Base-by-base conservation (phyloP, 768 basidiomycete genomes). In the Podaxis sp. region DNA sequence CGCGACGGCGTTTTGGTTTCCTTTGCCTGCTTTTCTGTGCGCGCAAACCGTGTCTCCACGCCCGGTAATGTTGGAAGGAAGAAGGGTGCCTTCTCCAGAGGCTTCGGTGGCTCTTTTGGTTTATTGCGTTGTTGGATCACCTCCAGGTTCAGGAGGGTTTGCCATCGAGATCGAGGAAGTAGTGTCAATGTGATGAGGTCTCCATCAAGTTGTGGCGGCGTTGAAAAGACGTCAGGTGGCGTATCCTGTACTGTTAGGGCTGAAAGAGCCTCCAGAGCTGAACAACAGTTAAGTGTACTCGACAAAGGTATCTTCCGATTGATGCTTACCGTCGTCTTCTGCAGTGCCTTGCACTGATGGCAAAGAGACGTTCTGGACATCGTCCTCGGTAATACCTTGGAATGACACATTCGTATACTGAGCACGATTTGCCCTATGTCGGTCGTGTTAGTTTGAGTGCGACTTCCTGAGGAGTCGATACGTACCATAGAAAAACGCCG, bases 121-220 rank as follows among this genome's bases (percentile, higher is more conserved):
- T 95, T 97, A 72, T 98, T 98, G 57, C 97, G 88, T 82, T 91
- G 89, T 72, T 92, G 88, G 63, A 98, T 98, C 32, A 93, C 88
- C 65, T 98, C 97, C 16, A 99, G 79, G 69, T 97, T 97, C 60
- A 99, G 80, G n/a, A 99, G 76, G 0, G 97, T 95, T 73, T 97
- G 94, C 97, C 97, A 99, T 66, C 91, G 82, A 13, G 93, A 87
- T 40, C 95, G 87, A 14, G 97, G 97, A 42, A 98, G 80, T 23
- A 95, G 78, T 5, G 96, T 95, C 18, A 99, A 76, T 1, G 97
- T 98, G 54, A 98, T 83, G n/a, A 99, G 83, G 16, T 94, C 93
- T 54, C 88, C 91, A 57, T 90, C 88, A 5, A 98, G 76, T 70
- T 96, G 93, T 27, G 89, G 85, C n/a, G 93, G 93, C 5, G 93